phyloP scores from a whole-genome alignment of 192 early-diverging fungal genomes.

The Coemansia guatemalensis region DNA sequence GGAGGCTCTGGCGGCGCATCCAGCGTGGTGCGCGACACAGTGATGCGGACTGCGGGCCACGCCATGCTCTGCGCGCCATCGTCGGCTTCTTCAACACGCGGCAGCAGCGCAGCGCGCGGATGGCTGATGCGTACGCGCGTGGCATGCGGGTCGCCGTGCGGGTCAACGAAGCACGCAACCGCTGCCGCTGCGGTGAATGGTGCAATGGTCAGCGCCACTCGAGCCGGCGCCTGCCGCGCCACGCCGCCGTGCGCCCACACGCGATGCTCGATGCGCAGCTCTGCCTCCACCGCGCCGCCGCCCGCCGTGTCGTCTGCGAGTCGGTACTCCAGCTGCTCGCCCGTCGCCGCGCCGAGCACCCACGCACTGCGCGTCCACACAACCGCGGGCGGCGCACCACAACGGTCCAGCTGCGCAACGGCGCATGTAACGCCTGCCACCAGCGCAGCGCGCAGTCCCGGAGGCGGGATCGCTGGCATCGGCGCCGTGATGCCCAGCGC shows the following conservation, averaged over 20 bases:
- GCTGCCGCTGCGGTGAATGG: slow-evolving; percentile 26
- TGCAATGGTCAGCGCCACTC: slow-evolving; percentile 15
- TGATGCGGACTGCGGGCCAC: slow-evolving; percentile 37
- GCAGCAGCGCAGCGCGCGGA: slow-evolving; percentile 28
- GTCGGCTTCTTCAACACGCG: slow-evolving; percentile 12
- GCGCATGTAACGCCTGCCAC: slow-evolving; percentile 12
- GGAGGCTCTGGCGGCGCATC: neutral
- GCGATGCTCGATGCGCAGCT: slow-evolving; percentile 49
- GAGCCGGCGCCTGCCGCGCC: slow-evolving; percentile 7
- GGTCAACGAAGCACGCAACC: slow-evolving; percentile 50
- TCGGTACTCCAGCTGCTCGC: slow-evolving; percentile 15
- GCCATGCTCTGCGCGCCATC: slow-evolving; percentile 18
- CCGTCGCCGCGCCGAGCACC: slow-evolving; percentile 5
- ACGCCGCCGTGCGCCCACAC: slow-evolving; percentile 29
- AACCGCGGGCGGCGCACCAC: slow-evolving; percentile 28
- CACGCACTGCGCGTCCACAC: slow-evolving; percentile 46
- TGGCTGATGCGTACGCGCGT: slow-evolving; percentile 45
- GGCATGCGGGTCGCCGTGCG: slow-evolving; percentile 46
- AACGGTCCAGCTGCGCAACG: slow-evolving; percentile 13
- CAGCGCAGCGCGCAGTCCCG: slow-evolving; percentile 13
- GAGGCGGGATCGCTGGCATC: slow-evolving; percentile 22
- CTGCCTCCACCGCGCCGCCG: slow-evolving; percentile 23
- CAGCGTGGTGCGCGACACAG: slow-evolving; percentile 8
- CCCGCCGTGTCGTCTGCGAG: slow-evolving; percentile 12
- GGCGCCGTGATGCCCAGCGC: slow-evolving; percentile 12